phyloP scores from a whole-genome alignment of 768 basidiomycete genomes.

The Suillus subluteus region DNA sequence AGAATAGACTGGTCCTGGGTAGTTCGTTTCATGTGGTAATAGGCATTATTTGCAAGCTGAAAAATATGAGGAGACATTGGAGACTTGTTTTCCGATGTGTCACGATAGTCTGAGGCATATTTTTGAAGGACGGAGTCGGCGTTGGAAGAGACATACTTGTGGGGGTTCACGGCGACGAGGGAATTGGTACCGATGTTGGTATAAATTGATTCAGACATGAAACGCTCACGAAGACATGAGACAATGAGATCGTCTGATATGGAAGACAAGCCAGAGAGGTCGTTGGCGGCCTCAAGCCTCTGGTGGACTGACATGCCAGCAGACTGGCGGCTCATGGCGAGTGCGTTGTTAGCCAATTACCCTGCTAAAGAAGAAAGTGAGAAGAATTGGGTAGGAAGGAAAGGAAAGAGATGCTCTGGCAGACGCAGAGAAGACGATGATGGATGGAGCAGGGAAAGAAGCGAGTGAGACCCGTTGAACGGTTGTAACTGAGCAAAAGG shows the following conservation, averaged over 20 bases:
- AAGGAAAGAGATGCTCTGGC: constrained; percentile 13
- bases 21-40: constrained; percentile 95
- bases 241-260: constrained; percentile 86
- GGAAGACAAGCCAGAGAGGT: constrained; percentile 68
- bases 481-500: constrained; percentile 17
- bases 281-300: constrained; percentile 70
- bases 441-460: constrained; percentile 18
- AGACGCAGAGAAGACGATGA: constrained; percentile 8
- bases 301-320: constrained; percentile 55
- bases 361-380: constrained; percentile 7
- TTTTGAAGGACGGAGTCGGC: constrained; percentile 84
- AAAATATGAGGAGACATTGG: constrained; percentile 86
- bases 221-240: constrained; percentile 82
- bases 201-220: constrained; percentile 84
- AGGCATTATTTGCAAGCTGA: constrained; percentile 87
- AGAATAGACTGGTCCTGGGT: constrained; percentile 91
- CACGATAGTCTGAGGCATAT: constrained; percentile 85
- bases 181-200: constrained; percentile 71
- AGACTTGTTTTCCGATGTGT: constrained; percentile 65
- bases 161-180: constrained; percentile 89
- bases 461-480: constrained; percentile 18
- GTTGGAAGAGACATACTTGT: constrained; percentile 85
- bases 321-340: constrained; percentile 46
- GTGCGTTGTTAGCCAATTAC: constrained; percentile 5
- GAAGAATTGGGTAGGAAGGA: neutral